phyloP scores from a whole-genome alignment of 352 stramenopile species.

The Pythium volutum region DNA sequence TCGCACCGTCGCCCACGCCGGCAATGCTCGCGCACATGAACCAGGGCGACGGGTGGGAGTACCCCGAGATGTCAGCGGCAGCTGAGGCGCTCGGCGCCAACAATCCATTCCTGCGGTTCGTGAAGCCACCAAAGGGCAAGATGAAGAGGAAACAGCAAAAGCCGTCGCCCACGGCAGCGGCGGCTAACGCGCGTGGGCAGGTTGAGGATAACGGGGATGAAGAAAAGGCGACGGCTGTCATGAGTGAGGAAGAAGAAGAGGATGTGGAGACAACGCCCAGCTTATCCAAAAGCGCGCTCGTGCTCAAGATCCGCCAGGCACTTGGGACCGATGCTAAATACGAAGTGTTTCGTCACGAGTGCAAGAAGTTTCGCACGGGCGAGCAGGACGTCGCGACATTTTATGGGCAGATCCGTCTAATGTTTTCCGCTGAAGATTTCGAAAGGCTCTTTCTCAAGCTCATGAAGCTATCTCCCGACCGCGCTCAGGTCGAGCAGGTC shows the following conservation, averaged over 20 bases:
- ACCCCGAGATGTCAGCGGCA: constrained; percentile 60
- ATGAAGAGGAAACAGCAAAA: constrained; percentile 58
- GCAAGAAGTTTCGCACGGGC: constrained; percentile 60
- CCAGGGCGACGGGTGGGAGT: constrained; percentile 59
- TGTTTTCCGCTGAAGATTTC: constrained; percentile 65
- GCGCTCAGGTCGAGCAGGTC: constrained; percentile 59
- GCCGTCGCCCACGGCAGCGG: constrained; percentile 11
- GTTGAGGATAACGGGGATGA: constrained; percentile 32
- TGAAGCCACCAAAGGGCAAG: constrained; percentile 74
- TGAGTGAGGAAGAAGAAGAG: constrained; percentile 35
- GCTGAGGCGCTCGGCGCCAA: constrained; percentile 72
- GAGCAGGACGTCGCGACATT: constrained; percentile 65
- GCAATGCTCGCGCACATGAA: constrained; percentile 77
- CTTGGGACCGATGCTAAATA: constrained; percentile 82
- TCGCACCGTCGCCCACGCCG: constrained; percentile 60
- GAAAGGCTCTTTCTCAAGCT: constrained; percentile 73
- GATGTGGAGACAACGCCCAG: constrained; percentile 23
- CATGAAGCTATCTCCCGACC: constrained; percentile 70
- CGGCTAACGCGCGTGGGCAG: background rate
- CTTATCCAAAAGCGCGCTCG: constrained; percentile 67
- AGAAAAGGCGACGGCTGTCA: constrained; percentile 38
- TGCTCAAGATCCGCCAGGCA: constrained; percentile 74
- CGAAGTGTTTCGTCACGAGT: constrained; percentile 76
- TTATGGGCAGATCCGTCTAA: constrained; percentile 62
- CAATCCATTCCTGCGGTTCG: constrained; percentile 74